Conservation (phyloP, 768 basidiomycete genomes). For the Pisolithus orientalis region DNA sequence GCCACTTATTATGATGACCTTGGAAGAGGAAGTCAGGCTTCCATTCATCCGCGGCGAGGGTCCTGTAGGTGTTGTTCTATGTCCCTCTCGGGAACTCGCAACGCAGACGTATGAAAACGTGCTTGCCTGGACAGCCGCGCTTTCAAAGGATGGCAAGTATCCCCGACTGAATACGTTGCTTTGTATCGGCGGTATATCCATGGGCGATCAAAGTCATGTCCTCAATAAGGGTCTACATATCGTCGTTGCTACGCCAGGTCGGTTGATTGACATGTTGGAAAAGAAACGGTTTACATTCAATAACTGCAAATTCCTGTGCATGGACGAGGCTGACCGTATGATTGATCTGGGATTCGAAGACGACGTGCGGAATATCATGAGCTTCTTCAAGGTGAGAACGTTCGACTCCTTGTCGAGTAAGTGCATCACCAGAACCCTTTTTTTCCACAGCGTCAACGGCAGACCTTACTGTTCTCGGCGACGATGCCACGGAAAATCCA, state of each 20-base stretch:
- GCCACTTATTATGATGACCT: slow-evolving; percentile 93
- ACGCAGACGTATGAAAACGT: slow-evolving; percentile 97
- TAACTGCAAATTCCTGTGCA: slow-evolving; percentile 92
- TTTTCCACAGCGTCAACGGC: slow-evolving; percentile 73
- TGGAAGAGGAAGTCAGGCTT: slow-evolving; percentile 88
- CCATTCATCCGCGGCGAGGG: slow-evolving; percentile 93
- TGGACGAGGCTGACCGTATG: slow-evolving; percentile 99
- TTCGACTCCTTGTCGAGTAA: background rate
- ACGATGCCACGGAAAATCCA: slow-evolving; percentile 99
- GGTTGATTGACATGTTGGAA: slow-evolving; percentile 96
- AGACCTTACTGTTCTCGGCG: slow-evolving; percentile 95
- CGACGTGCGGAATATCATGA: slow-evolving; percentile 98
- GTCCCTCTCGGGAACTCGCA: slow-evolving; percentile 95
- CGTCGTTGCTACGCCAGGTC: slow-evolving; percentile 94
- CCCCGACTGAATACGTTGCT: slow-evolving; percentile 83
- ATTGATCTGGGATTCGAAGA: slow-evolving; percentile 99
- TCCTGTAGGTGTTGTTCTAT: slow-evolving; percentile 92
- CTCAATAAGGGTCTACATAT: slow-evolving; percentile 90
- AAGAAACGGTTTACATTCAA: slow-evolving; percentile 91
- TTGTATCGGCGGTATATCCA: slow-evolving; percentile 96
- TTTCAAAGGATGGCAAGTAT: slow-evolving; percentile 76
- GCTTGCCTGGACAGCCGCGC: slow-evolving; percentile 73
- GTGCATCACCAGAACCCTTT: slow-evolving; percentile 2
- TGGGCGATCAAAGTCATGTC: slow-evolving; percentile 94
- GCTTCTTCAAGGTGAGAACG: slow-evolving; percentile 84